These are phyloP conservation scores for Ramalina peruviana DNA, from an alignment of 495 filamentous ascomycete species.

Conservation along the genomic window DNA sequence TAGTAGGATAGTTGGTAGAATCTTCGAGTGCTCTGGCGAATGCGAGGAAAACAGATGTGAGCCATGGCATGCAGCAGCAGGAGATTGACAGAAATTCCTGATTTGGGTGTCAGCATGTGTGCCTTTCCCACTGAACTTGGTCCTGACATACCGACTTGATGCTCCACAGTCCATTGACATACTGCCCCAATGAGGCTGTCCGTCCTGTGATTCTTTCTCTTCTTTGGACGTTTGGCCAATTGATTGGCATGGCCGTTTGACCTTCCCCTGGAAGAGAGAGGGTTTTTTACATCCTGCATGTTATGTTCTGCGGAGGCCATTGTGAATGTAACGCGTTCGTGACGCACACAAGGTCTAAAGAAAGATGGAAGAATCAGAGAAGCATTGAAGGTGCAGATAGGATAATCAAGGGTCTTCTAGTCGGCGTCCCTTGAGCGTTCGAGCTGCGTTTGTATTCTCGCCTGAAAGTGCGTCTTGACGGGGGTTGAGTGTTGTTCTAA, in stretches of 20 bases:
- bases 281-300: not conserved
- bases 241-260: not conserved
- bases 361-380: too few relatives aligned
- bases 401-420: too few relatives aligned
- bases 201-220: conserved; percentile 2
- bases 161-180: conserved; percentile 33
- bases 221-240: not conserved
- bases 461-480: too few relatives aligned
- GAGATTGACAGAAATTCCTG: conserved; percentile 67
- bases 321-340: too few relatives aligned
- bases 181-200: conserved; percentile 5
- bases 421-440: too few relatives aligned
- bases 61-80: conserved; percentile 62
- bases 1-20: conserved; percentile 82
- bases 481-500: too few relatives aligned
- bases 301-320: not conserved
- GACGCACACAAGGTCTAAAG: too few relatives aligned
- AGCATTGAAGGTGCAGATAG: too few relatives aligned
- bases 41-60: conserved; percentile 66
- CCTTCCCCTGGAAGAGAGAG: not conserved
- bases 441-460: too few relatives aligned
- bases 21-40: conserved; percentile 61
- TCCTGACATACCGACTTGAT: conserved; percentile 36
- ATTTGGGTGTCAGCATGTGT: conserved; percentile 6
- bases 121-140: not conserved